These are phyloP conservation scores for Alloteropsis angusta DNA, from an alignment of 202 grass and related monocot genomes.

Conservation along the genomic window DNA sequence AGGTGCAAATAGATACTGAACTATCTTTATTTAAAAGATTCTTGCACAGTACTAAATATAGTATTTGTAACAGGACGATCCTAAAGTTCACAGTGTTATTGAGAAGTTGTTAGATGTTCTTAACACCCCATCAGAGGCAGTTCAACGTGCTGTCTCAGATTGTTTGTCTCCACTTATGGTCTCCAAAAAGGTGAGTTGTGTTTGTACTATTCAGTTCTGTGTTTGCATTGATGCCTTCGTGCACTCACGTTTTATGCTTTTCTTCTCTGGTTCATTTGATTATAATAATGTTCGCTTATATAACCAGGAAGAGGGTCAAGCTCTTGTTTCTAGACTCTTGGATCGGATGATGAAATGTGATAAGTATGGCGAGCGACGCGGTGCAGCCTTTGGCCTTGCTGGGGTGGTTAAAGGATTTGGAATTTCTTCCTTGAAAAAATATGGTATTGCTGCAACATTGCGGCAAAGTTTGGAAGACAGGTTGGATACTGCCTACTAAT, in stretches of 20 bases:
- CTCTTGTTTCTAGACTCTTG: conserved; percentile 69
- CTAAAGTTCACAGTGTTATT: conserved; percentile 96
- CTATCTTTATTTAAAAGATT: conserved; percentile 2
- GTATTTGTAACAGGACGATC: conserved; percentile 67
- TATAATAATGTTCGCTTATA: conserved; percentile 6
- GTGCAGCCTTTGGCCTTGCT: conserved; percentile 97
- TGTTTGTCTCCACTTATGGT: conserved; percentile 92
- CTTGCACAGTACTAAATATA: conserved; percentile 13
- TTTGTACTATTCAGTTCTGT: neutral
- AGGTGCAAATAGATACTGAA: conserved; percentile 41
- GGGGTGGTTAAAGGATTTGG: conserved; percentile 93
- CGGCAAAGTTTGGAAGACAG: conserved; percentile 73
- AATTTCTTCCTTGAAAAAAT: conserved; percentile 92
- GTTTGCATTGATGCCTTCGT: neutral
- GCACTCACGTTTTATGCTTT: neutral
- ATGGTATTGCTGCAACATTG: conserved; percentile 59
- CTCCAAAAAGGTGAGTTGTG: conserved; percentile 58
- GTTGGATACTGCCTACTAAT: conserved; percentile 29
- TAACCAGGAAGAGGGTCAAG: conserved; percentile 77
- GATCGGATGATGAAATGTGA: conserved; percentile 90
- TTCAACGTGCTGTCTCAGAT: conserved; percentile 92
- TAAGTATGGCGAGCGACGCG: conserved; percentile 89
- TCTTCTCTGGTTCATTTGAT: conserved; percentile 23
- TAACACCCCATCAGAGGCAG: conserved; percentile 93
- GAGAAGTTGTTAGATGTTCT: conserved; percentile 93